Percentiles rank a stretch among this genome's conserved stretches.
Conservation (phyloP, 441 rosid genomes). For the Mallotus repandus region DNA sequence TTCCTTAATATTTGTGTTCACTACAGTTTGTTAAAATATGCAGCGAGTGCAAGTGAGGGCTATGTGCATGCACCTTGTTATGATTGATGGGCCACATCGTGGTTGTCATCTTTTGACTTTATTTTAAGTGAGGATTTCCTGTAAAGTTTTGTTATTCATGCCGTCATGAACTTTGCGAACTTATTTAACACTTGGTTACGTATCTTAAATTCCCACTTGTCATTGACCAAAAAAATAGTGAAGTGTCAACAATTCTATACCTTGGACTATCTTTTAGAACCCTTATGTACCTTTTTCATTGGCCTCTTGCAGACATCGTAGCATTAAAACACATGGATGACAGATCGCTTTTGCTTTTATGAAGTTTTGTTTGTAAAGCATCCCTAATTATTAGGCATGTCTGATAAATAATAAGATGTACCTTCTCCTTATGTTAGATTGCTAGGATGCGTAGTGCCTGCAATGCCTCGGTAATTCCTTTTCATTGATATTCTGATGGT, state of each 20-base stretch:
- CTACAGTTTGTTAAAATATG: too few relatives aligned
- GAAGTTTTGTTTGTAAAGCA: not conserved
- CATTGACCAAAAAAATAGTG: conserved; percentile 1
- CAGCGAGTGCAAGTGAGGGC: not conserved
- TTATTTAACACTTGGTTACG: conserved; percentile 8
- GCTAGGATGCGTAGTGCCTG: conserved; percentile 5
- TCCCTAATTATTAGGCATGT: not conserved
- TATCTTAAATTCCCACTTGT: conserved; percentile 2
- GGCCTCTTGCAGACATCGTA: not conserved
- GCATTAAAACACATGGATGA: conserved; percentile 9
- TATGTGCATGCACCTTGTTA: not conserved
- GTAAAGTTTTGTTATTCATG: conserved; percentile 10
- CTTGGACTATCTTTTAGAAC: not conserved
- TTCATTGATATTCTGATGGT: not conserved
- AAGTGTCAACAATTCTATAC: conserved; percentile 2
- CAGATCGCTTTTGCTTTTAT: conserved; percentile 18
- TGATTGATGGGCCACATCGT: conserved; percentile 4
- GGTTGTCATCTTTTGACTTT: conserved; percentile 9
- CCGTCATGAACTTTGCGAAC: not conserved
- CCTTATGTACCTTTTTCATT: conserved; percentile 3
- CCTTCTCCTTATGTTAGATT: not conserved
- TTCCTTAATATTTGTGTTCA: too few relatives aligned
- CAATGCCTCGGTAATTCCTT: not conserved
- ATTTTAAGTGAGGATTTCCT: not conserved
- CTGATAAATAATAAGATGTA: conserved; percentile 3